Conservation (phyloP, 2,329 filamentous ascomycete species). For the Fusarium robinianum region DNA sequence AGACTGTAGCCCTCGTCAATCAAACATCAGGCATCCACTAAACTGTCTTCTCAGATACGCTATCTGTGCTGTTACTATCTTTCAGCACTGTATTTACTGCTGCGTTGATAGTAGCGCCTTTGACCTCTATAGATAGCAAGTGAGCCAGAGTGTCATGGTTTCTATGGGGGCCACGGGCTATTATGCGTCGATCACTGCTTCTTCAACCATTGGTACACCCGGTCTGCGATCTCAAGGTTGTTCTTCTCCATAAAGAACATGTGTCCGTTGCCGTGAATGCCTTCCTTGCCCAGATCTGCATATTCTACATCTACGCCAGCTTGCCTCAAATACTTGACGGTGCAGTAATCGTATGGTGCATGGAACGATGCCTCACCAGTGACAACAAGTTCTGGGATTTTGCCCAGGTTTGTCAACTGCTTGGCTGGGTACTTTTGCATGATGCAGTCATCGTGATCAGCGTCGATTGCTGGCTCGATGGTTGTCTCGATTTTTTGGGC, state of each 20-base stretch:
- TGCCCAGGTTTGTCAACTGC: conserved; percentile 21
- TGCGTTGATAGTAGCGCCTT: too few species aligned
- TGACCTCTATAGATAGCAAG: too few species aligned
- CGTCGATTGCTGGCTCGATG: too few species aligned
- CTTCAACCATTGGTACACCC: conserved; percentile 13
- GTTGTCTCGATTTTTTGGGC: too few species aligned
- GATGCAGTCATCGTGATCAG: conserved; percentile 25
- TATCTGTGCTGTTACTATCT: too few species aligned
- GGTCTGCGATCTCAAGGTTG: conserved; percentile 20
- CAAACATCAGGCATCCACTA: too few species aligned
- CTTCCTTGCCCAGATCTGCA: conserved; percentile 16
- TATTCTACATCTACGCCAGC: conserved; percentile 21
- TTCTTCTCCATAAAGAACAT: conserved; percentile 29
- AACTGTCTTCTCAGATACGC: too few species aligned
- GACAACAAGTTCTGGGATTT: conserved; percentile 19
- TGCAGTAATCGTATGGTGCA: conserved; percentile 21
- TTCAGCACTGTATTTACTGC: too few species aligned
- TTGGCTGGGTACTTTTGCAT: conserved; percentile 21
- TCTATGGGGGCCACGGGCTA: too few species aligned
- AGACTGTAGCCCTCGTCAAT: too few species aligned
- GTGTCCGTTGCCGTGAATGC: conserved; percentile 25
- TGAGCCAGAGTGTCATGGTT: too few species aligned
- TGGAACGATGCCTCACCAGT: conserved; percentile 26
- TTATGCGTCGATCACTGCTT: too few species aligned
- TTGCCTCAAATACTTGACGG: conserved; percentile 19